A percentile compares a stretch with the other conserved stretches of the same genome.
Evolutionary conservation across 495 filamentous ascomycete species (phyloP).

Genomic region (Cercophora scortea): DNA sequence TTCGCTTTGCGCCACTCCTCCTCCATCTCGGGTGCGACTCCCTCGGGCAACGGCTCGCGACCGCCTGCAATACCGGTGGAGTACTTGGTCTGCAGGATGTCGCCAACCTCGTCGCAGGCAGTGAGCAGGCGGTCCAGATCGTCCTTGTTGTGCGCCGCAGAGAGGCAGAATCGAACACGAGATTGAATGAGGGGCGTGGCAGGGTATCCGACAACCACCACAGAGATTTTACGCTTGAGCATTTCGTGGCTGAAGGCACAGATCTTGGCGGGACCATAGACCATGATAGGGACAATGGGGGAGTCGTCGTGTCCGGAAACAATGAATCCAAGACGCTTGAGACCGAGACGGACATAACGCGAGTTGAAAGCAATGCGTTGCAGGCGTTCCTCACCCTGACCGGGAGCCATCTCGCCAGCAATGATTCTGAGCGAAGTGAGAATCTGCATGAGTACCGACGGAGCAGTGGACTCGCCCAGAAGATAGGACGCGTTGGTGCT

Average conservation of each 20-base stretch:
- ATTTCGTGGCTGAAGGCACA: conserved; percentile 97
- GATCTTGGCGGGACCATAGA: conserved; percentile 97
- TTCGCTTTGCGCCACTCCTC: conserved; percentile 58
- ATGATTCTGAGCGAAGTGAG: conserved; percentile 77
- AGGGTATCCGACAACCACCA: conserved; percentile 95
- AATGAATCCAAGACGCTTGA: conserved; percentile 96
- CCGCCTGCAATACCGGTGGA: conserved; percentile 90
- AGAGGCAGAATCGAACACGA: conserved; percentile 90
- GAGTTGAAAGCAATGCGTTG: conserved; percentile 98
- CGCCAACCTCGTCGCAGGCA: conserved; percentile 88
- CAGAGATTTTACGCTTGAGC: conserved; percentile 95
- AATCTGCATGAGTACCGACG: conserved; percentile 84
- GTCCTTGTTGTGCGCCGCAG: conserved; percentile 94
- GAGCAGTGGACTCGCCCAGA: conserved; percentile 81
- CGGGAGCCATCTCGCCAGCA: conserved; percentile 74
- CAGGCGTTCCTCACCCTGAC: conserved; percentile 91
- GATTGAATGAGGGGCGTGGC: conserved; percentile 95
- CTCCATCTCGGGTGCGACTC: conserved; percentile 60
- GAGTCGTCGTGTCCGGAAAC: conserved; percentile 96
- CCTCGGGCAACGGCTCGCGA: conserved; percentile 61
- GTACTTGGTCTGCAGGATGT: conserved; percentile 90
- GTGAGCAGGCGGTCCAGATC: conserved; percentile 85
- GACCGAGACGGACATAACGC: conserved; percentile 87
- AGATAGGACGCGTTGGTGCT: conserved; percentile 78
- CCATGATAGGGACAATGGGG: conserved; percentile 85